Base-by-base conservation (phyloP, 371 early-diverging fungal species). In the Syncephalis plumigaleata region DNA sequence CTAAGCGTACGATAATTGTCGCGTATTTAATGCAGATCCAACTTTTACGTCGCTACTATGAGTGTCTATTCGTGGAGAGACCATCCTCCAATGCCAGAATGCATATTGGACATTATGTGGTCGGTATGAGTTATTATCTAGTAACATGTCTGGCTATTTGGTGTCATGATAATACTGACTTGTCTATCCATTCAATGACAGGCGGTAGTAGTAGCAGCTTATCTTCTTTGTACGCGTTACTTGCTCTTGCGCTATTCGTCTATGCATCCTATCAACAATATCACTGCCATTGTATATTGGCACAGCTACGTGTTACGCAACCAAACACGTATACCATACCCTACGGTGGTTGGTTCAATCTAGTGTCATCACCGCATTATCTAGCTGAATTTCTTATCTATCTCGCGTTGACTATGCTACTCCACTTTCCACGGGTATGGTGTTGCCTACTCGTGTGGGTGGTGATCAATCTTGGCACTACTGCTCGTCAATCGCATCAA, bases 361-460 rank as follows among this genome's bases (percentile, higher is more conserved):
- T 52, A 46, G 54, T 81, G 9, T 73, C 75, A 5, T 60, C 69
- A 3, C 82, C 85, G 18, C 85, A 84, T 56, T 84, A 79, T 48
- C 61, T 78, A 21, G 72, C 76, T 38, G 85, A 84, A 49, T 79
- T 84, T 44, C 46, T 84, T n/a, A 58, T 84, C 36, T 84, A 84
- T 50, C n/a, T 70, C 4, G 31, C 31, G 11, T 31, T 31, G 31
- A 7, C 31, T 31, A 56, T 60, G 0, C 26, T 71, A 9, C 54
- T 50, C n/a, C 54, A 63, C 47, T 53, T 63, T 44, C 49, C 47
- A n/a, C 40, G 55, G 4, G 58, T 48, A 60, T 61, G 0, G 21
- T 75, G 9, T 13, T 67, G 16, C 64, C 56, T 42, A 69, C 67
- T 0, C 21, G 13, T 64, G 3, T 83, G 81, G 81, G 71, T 73